Percentiles rank a stretch among this genome's conserved stretches.
Evolutionary conservation across 2,329 filamentous ascomycete genomes (phyloP).

Genomic region (Sporothrix protearum): DNA sequence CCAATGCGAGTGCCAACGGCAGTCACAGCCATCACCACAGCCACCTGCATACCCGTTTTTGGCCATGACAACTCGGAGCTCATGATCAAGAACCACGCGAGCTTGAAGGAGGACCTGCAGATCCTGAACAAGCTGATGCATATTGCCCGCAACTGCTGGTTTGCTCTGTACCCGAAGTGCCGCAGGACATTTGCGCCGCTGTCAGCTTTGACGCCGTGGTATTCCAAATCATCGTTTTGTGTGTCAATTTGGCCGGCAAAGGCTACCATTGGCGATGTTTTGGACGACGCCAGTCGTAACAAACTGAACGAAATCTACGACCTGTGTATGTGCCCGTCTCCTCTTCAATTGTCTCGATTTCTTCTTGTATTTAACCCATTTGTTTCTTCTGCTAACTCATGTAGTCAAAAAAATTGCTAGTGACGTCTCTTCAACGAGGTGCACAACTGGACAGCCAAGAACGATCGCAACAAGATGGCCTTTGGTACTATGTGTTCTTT

Average conservation of each 20-base stretch:
- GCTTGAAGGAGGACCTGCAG: constrained; percentile 59
- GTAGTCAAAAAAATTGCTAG: constrained; percentile 58
- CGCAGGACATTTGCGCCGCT: constrained; percentile 62
- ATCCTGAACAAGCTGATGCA: constrained; percentile 65
- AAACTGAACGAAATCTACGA: constrained; percentile 63
- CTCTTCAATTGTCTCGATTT: background rate
- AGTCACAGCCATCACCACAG: constrained; percentile 40
- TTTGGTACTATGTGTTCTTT: constrained; percentile 66
- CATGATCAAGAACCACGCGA: constrained; percentile 60
- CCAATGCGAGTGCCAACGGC: constrained; percentile 8
- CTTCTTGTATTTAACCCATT: background rate
- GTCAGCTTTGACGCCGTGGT: constrained; percentile 64
- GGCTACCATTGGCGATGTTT: constrained; percentile 61
- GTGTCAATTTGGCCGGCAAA: constrained; percentile 64
- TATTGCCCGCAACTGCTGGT: constrained; percentile 63
- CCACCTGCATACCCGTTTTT: constrained; percentile 14
- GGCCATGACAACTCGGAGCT: constrained; percentile 57
- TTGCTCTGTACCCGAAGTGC: constrained; percentile 60
- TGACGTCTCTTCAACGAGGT: constrained; percentile 64
- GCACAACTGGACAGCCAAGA: constrained; percentile 67
- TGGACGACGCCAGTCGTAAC: constrained; percentile 54
- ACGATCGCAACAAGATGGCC: constrained; percentile 66
- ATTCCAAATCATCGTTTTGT: constrained; percentile 62
- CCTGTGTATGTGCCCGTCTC: constrained; percentile 49
- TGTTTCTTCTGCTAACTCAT: constrained; percentile 16